Evolutionary conservation across 1,284 basidiomycete species (phyloP).

Genomic region (Ustilago cynodontis): DNA sequence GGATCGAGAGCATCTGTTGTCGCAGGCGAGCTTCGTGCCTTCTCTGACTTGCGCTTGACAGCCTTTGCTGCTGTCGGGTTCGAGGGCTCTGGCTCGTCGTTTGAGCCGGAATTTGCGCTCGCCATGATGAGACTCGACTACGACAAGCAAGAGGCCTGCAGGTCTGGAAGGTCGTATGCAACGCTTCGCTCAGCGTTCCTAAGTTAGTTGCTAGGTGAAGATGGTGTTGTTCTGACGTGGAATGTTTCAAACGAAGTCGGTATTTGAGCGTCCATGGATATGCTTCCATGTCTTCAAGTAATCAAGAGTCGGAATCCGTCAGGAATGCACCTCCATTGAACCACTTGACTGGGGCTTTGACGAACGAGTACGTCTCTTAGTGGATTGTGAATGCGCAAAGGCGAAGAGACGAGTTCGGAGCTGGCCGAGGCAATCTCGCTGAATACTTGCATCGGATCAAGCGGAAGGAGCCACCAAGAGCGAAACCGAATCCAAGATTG

Average conservation of each 20-base stretch:
- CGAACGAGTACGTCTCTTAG: not conserved
- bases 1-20: constrained; percentile 10
- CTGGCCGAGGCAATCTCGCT: constrained; percentile 2
- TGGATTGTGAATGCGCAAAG: not conserved
- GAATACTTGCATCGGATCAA: constrained; percentile 13
- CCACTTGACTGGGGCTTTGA: not conserved
- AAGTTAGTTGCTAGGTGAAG: not conserved
- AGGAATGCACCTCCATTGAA: not conserved
- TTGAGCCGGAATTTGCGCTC: constrained; percentile 7
- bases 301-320: not conserved
- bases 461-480: constrained; percentile 11
- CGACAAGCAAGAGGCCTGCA: not conserved
- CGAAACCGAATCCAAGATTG: constrained; percentile 3
- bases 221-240: not conserved
- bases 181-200: not conserved
- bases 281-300: not conserved
- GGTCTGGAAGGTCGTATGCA: not conserved
- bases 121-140: constrained; percentile 4
- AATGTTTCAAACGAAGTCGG: not conserved
- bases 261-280: constrained; percentile 18
- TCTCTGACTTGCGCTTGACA: constrained; percentile 35
- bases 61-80: constrained; percentile 12
- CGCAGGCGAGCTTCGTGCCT: constrained; percentile 14
- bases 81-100: constrained; percentile 9
- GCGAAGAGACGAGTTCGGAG: constrained; percentile 14